These are phyloP conservation scores for Hyphochytrium catenoides DNA, from an alignment of 352 stramenopile species.

Conservation along the genomic window DNA sequence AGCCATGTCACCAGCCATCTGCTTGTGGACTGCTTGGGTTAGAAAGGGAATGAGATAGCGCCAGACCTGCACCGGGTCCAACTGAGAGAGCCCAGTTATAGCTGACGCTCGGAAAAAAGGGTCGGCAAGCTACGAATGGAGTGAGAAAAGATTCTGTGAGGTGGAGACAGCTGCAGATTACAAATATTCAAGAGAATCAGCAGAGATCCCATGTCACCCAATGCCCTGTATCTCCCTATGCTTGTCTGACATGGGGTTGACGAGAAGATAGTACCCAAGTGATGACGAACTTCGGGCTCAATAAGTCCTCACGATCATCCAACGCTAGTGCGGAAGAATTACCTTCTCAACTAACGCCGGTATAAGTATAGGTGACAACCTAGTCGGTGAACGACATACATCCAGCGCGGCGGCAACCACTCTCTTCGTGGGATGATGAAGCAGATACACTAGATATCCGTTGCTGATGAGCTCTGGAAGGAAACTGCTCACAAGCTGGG, in stretches of 20 bases:
- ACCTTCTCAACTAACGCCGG: constrained; percentile 47
- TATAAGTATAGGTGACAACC: constrained; percentile 52
- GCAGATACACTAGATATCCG: constrained; percentile 50
- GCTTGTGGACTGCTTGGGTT: constrained; percentile 1
- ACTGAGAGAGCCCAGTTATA: constrained; percentile 33
- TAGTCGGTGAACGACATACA: constrained; percentile 40
- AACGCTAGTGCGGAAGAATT: too few species aligned
- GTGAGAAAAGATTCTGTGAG: too few species aligned
- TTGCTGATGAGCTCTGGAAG: constrained; percentile 47
- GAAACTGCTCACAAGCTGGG: constrained; percentile 48
- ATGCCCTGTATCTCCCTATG: too few species aligned
- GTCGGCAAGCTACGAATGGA: constrained; percentile 39
- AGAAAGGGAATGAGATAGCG: constrained; percentile 7
- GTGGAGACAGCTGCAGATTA: too few species aligned
- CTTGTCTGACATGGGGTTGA: too few species aligned
- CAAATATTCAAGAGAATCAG: too few species aligned
- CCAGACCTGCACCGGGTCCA: constrained; percentile 33
- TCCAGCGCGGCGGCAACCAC: constrained; percentile 51
- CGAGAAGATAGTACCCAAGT: too few species aligned
- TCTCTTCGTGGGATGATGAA: constrained; percentile 30
- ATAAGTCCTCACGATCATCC: too few species aligned
- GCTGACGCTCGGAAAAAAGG: constrained; percentile 30
- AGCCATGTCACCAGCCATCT: too few species aligned
- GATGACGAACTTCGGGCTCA: too few species aligned
- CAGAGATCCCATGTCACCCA: too few species aligned